A percentile compares a stretch with the other conserved stretches of the same genome.
Conservation (phyloP, 1,284 basidiomycete genomes). For the Earliella scabrosa region DNA sequence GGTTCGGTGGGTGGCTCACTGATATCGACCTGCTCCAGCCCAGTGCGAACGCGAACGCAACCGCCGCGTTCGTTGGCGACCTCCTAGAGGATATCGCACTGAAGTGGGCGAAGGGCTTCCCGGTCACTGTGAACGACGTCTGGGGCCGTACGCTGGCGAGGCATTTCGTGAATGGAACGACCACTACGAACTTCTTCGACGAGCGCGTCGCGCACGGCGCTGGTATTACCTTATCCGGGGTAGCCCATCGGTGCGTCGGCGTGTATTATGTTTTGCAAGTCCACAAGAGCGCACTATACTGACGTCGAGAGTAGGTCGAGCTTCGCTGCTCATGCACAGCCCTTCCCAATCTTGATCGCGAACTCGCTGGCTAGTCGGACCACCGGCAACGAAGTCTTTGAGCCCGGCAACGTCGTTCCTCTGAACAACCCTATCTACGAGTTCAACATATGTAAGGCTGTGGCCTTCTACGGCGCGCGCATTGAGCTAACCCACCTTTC, state of each 20-base stretch:
- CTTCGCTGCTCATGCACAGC: constrained; percentile 24
- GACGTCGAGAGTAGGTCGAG: constrained; percentile 20
- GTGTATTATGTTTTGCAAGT: constrained; percentile 6
- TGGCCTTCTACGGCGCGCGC: neutral
- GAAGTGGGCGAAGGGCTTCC: constrained; percentile 29
- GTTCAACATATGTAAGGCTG: constrained; percentile 46
- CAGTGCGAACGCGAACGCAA: constrained; percentile 13
- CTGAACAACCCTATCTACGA: constrained; percentile 47
- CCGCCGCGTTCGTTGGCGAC: constrained; percentile 18
- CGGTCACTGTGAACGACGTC: constrained; percentile 31
- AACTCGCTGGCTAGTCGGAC: constrained; percentile 25
- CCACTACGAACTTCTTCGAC: constrained; percentile 23
- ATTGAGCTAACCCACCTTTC: neutral
- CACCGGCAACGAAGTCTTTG: constrained; percentile 9
- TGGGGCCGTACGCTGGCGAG: constrained; percentile 32
- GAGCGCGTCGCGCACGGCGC: constrained; percentile 29
- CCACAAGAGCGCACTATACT: too few species aligned
- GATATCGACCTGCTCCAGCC: constrained; percentile 26
- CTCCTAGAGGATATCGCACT: constrained; percentile 26
- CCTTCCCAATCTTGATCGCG: constrained; percentile 33
- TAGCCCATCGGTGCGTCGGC: constrained; percentile 26
- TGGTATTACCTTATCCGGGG: constrained; percentile 33
- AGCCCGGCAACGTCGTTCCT: constrained; percentile 28
- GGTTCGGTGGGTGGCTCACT: constrained; percentile 29
- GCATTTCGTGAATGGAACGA: constrained; percentile 34